Base-by-base conservation (phyloP, 169 alveolate species). In the Neospora caninum region DNA sequence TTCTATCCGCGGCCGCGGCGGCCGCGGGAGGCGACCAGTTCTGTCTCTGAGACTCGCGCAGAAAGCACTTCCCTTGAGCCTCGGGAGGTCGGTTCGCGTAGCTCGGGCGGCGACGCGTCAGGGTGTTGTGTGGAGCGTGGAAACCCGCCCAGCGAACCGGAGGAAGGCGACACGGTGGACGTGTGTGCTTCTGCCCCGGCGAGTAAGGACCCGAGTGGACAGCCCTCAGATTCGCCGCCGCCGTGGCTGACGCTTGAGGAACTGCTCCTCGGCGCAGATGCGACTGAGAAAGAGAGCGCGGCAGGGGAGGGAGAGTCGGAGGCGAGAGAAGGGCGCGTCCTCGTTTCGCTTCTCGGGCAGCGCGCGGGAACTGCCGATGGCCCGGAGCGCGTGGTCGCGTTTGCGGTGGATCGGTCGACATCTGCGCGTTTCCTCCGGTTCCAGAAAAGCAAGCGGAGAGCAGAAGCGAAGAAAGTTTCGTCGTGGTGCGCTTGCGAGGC, bases 1-100 rank as follows among this genome's bases (percentile, higher is more conserved):
- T 78, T 78, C n/a, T 13, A n/a, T 16, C 86, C 86, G 86, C 86
- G 86, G 27, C 86, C 86, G 9, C 86, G 86, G 27, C 1, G 45
- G 86, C 42, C 43, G 86, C 25, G 73, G 73, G 73, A 64, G 34
- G 73, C 73, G 73, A 4, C 73, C 7, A 29, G 31, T 13, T 1
- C 34, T 27, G 73, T 29, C 31, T 64, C 73, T 27, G 73, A 64
- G 73, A 64, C 31, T 22, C 34, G n/a, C 4, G 73, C 73, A 7
- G 34, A 16, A 29, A 22, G 34, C 31, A 13, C 34, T 9, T 6
- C 73, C 73, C 34, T 22, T 64, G 73, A 64, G 73, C 31, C 73
- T 22, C 73, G 7, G 34, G 58, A 49, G 58, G 4, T 13, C 58
- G 58, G 58, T 4, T 49, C n/a, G n/a, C n/a, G n/a, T n/a, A n/a